A percentile compares a stretch with the other conserved stretches of the same genome.
Conservation (phyloP, 768 basidiomycete species). For the Lactifluus echinatus region DNA sequence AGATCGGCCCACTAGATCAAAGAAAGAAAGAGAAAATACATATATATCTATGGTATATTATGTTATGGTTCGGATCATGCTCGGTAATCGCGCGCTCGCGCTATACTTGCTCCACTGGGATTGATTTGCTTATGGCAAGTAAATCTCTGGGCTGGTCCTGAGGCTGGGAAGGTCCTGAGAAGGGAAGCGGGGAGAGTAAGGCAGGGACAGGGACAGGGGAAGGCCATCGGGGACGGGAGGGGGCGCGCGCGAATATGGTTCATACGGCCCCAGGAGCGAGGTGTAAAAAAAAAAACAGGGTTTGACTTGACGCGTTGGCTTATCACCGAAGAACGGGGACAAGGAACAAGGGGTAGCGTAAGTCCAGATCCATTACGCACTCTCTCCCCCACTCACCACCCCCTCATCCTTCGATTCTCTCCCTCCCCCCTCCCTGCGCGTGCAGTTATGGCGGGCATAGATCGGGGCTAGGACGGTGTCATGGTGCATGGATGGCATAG, state of each 20-base stretch:
- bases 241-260: too few relatives aligned
- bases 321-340: slow-evolving; percentile 15
- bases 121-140: not conserved
- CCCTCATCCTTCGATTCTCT: not conserved
- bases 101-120: not conserved
- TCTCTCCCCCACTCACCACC: not conserved
- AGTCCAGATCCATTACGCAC: not conserved
- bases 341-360: not conserved
- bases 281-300: slow-evolving; percentile 6
- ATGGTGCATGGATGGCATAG: not conserved
- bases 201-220: not conserved
- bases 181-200: not conserved
- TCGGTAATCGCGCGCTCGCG: not conserved
- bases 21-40: not conserved
- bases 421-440: not conserved
- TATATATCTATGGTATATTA: too few relatives aligned
- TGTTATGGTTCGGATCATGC: slow-evolving; percentile 4
- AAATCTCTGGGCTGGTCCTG: not conserved
- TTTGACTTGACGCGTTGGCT: not conserved
- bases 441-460: not conserved
- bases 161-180: too few relatives aligned
- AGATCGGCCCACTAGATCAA: slow-evolving; percentile 9
- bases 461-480: not conserved
- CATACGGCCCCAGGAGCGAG: too few relatives aligned
- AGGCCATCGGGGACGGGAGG: not conserved